Conservation (phyloP, 2,329 filamentous ascomycete genomes). For the Microdochium nivale region DNA sequence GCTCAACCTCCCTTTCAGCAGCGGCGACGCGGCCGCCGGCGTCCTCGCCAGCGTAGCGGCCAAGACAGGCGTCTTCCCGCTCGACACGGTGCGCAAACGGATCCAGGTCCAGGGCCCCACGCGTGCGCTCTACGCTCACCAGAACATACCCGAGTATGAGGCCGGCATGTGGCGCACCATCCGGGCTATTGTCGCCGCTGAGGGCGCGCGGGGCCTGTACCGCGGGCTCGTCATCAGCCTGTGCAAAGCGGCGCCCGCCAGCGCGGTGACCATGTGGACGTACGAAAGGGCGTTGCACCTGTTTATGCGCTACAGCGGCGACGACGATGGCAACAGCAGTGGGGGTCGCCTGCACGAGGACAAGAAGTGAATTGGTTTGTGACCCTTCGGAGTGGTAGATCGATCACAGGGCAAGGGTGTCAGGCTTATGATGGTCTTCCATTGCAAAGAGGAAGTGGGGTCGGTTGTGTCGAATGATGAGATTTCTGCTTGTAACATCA, state of each 20-base stretch:
- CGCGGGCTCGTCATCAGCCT: slow-evolving; percentile 81
- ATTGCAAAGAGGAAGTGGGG: no score
- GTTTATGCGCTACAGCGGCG: slow-evolving; percentile 33
- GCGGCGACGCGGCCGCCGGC: slow-evolving; percentile 77
- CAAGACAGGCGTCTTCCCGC: slow-evolving; percentile 85
- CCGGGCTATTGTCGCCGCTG: slow-evolving; percentile 55
- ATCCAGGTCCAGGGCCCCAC: slow-evolving; percentile 94
- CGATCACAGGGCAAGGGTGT: no score
- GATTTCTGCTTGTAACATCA: no score
- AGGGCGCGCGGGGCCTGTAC: slow-evolving; percentile 77
- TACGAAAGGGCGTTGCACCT: slow-evolving; percentile 69
- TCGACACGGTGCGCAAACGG: slow-evolving; percentile 87
- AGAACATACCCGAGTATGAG: slow-evolving; percentile 78
- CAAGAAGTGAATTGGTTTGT: no score
- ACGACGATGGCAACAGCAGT: slow-evolving; percentile 15
- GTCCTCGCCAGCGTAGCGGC: slow-evolving; percentile 69
- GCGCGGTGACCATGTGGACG: slow-evolving; percentile 89
- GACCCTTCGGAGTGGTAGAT: no score
- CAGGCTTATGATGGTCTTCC: no score
- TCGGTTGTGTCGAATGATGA: no score
- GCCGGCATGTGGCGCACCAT: slow-evolving; percentile 60
- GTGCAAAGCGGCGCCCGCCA: slow-evolving; percentile 88
- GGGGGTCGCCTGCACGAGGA: background rate
- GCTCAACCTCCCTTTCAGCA: slow-evolving; percentile 58
- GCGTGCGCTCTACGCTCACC: slow-evolving; percentile 66